Evolutionary conservation across 2,329 filamentous ascomycete genomes (phyloP).

Genomic region (Pseudogymnoascus sp.): DNA sequence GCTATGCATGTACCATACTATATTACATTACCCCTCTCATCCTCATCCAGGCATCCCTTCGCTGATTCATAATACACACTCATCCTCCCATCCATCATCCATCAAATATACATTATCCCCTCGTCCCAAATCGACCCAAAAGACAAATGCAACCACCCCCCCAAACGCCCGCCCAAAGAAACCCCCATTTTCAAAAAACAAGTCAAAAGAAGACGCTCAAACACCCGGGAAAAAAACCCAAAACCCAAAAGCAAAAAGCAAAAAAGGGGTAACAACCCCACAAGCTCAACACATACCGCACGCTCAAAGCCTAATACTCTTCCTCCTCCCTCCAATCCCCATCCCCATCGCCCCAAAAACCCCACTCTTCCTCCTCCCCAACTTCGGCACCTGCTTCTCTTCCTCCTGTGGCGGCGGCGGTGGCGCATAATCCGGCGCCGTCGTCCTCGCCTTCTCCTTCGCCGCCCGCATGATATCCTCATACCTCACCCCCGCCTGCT

Average conservation of each 20-base stretch:
- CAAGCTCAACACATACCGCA: no score
- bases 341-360: slow-evolving; percentile 4
- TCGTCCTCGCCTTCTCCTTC: not conserved
- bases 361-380: slow-evolving; percentile 6
- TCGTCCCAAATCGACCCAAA: not conserved
- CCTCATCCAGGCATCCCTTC: not conserved
- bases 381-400: not conserved
- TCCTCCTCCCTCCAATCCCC: slow-evolving; percentile 1
- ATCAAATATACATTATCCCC: slow-evolving; percentile 2
- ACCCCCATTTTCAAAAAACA: not conserved
- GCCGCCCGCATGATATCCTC: not conserved
- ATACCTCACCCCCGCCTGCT: not conserved
- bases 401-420: not conserved
- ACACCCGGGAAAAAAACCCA: not conserved
- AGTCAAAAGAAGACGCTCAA: not conserved
- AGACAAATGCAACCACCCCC: not conserved
- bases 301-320: slow-evolving; percentile 5
- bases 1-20: not conserved
- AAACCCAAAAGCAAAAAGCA: not conserved
- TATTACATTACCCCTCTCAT: not conserved
- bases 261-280: not conserved
- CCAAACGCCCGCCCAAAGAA: not conserved
- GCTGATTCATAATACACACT: slow-evolving; percentile 8
- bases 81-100: not conserved
- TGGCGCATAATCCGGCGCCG: not conserved